Conservation (phyloP, 164 flowering plant species). For the Brasenia schreberi region DNA sequence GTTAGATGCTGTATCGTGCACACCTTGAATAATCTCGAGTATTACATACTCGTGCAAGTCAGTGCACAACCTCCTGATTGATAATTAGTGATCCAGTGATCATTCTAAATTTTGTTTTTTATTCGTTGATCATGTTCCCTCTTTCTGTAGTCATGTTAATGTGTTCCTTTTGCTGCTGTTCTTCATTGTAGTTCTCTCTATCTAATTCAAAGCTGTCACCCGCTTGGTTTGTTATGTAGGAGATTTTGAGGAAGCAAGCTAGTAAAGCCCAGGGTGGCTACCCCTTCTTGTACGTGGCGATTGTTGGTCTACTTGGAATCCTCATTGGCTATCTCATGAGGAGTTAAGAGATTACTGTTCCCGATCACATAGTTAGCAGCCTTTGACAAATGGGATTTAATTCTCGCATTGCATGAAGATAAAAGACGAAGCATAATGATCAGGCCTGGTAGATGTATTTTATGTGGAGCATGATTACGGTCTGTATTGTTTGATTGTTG, state of each 20-base stretch:
- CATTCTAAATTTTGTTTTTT: no score
- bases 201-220: no score
- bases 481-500: not conserved
- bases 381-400: not conserved
- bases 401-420: not conserved
- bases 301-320: conserved; percentile 45
- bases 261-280: conserved; percentile 29
- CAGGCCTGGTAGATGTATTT: not conserved
- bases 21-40: no score
- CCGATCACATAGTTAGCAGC: not conserved
- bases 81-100: no score
- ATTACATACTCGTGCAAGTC: no score
- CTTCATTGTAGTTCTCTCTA: no score
- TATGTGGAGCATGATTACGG: not conserved
- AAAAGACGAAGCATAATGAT: not conserved
- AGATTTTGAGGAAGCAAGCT: conserved; percentile 37
- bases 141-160: no score
- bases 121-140: not conserved
- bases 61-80: no score
- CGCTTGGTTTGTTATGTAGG: conserved; percentile 17
- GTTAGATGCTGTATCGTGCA: no score
- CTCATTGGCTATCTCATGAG: conserved; percentile 44
- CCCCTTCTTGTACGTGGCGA: conserved; percentile 27
- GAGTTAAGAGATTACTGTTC: conserved; percentile 14
- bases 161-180: no score